A percentile compares a stretch with the other conserved stretches of the same genome.
These are phyloP conservation scores for Globisporangium irregulare DNA, from an alignment of 352 stramenopile genomes.

Conservation along the genomic window DNA sequence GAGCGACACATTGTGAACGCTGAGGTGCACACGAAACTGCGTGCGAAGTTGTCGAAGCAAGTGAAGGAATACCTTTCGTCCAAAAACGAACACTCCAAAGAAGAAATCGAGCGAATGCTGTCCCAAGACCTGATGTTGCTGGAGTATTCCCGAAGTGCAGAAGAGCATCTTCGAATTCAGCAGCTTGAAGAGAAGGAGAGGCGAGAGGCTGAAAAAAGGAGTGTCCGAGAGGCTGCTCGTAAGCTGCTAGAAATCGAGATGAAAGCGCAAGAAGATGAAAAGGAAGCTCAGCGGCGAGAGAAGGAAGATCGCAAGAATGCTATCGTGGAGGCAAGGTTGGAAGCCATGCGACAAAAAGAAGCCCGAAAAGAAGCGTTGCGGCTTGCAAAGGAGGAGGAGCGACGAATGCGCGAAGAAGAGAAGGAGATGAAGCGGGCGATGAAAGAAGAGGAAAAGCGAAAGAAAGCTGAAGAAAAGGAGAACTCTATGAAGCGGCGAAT, in stretches of 20 bases:
- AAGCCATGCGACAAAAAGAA: slow-evolving; percentile 64
- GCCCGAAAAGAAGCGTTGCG: slow-evolving; percentile 57
- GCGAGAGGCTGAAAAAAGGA: slow-evolving; percentile 64
- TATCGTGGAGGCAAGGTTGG: slow-evolving; percentile 59
- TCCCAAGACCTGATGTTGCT: slow-evolving; percentile 43
- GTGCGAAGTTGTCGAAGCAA: slow-evolving; percentile 51
- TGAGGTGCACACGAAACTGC: slow-evolving; percentile 60
- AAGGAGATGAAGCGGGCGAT: slow-evolving; percentile 65
- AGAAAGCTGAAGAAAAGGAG: slow-evolving; percentile 71
- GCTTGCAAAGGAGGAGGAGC: slow-evolving; percentile 66
- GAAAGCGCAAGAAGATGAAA: slow-evolving; percentile 73
- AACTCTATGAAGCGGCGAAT: slow-evolving; percentile 70
- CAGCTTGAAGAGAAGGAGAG: slow-evolving; percentile 46
- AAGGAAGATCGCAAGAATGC: slow-evolving; percentile 73
- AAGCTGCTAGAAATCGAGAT: slow-evolving; percentile 76
- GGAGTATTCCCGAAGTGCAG: slow-evolving; percentile 39
- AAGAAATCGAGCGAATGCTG: slow-evolving; percentile 41
- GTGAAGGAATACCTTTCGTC: slow-evolving; percentile 43
- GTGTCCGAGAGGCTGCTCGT: slow-evolving; percentile 62
- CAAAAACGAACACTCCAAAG: slow-evolving; percentile 26
- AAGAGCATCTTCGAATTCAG: slow-evolving; percentile 36
- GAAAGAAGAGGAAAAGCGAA: slow-evolving; percentile 67
- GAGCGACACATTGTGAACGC: slow-evolving; percentile 62
- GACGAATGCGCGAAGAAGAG: slow-evolving; percentile 63
- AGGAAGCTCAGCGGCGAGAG: slow-evolving; percentile 58